Percentiles rank a stretch among this genome's conserved stretches.
These are phyloP conservation scores for Coffea humblotiana DNA, from an alignment of 305 asterid genomes.

Conservation along the genomic window DNA sequence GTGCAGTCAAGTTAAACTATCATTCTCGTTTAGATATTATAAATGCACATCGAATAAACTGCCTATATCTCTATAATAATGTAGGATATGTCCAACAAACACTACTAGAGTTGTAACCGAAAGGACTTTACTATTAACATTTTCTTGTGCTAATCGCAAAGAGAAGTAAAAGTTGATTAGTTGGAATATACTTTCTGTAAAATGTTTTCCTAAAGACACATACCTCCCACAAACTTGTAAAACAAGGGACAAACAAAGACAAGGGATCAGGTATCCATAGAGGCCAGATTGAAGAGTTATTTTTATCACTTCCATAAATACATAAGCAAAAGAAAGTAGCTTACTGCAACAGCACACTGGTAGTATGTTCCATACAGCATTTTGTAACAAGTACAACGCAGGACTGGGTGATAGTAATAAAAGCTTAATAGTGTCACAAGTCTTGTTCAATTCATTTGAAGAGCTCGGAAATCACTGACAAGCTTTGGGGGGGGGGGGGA, in stretches of 20 bases:
- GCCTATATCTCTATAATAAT: not conserved
- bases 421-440: not conserved
- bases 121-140: not conserved
- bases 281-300: not conserved
- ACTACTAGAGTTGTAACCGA: too few species aligned
- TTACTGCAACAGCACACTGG: not conserved
- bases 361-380: not conserved
- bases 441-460: not conserved
- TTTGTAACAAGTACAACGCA: not conserved
- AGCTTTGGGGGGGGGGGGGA: not conserved
- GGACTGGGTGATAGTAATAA: not conserved
- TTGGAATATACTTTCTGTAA: not conserved
- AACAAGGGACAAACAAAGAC: not conserved
- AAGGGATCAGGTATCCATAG: not conserved
- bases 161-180: not conserved
- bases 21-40: too few species aligned
- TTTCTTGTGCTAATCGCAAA: too few species aligned
- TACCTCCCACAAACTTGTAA: not conserved
- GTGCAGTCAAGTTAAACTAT: too few species aligned
- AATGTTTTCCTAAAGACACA: not conserved
- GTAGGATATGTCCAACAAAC: too few species aligned
- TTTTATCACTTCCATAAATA: not conserved
- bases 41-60: not conserved
- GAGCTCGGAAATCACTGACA: not conserved
- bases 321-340: not conserved